phyloP scores from a whole-genome alignment of 129 eudicot species.

The Centaurea solstitialis region DNA sequence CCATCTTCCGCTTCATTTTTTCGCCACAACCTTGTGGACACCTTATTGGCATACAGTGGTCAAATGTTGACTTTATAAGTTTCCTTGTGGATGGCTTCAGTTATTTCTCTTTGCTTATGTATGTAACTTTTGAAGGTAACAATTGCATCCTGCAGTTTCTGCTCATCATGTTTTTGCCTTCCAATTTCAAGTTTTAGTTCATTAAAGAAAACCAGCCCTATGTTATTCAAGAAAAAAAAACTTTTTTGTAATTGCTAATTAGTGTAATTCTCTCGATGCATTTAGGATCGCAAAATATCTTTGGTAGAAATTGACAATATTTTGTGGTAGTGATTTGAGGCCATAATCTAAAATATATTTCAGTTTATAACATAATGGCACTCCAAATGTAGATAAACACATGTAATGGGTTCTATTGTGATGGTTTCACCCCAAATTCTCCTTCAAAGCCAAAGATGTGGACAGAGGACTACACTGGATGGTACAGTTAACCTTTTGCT shows the following conservation, averaged over 20 bases:
- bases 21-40: background rate
- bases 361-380: background rate
- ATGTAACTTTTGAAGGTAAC: background rate
- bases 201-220: background rate
- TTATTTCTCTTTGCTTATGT: background rate
- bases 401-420: conserved; percentile 85
- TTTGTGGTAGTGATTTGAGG: background rate
- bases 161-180: background rate
- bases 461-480: conserved; percentile 88
- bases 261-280: background rate
- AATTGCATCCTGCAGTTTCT: background rate
- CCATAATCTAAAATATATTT: background rate
- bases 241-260: background rate
- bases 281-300: background rate
- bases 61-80: background rate
- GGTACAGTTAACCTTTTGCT: conserved; percentile 38
- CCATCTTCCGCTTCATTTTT: background rate
- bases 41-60: background rate
- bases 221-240: background rate
- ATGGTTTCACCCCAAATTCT: conserved; percentile 65
- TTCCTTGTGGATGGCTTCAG: background rate
- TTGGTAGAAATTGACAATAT: background rate
- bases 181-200: background rate
- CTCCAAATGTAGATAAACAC: conserved; percentile 66
- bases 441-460: conserved; percentile 75